Evolutionary conservation across 2,329 filamentous ascomycete species (phyloP).

Genomic region (Metarhizium sp.): DNA sequence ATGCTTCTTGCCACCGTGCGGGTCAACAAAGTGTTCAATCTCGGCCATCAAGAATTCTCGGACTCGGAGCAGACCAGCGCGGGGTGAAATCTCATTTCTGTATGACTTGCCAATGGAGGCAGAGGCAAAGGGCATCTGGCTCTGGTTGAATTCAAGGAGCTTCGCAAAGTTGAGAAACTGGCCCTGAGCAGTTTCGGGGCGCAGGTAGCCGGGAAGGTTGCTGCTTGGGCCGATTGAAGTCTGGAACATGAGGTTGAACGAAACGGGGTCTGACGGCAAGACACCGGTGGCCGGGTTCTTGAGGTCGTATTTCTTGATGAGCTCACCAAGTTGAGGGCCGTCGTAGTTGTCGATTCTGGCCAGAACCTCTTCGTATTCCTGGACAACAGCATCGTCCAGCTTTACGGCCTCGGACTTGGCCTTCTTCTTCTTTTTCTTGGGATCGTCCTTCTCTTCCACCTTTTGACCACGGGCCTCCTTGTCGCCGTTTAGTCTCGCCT

Average conservation of each 20-base stretch:
- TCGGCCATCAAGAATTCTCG: constrained; percentile 98
- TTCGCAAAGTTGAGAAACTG: constrained; percentile 97
- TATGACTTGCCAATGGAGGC: constrained; percentile 97
- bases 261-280: constrained; percentile 68
- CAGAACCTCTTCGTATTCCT: constrained; percentile 86
- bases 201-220: constrained; percentile 74
- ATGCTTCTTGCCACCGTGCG: constrained; percentile 90
- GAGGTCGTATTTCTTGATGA: constrained; percentile 88
- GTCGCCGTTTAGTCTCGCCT: constrained; percentile 77
- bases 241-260: constrained; percentile 99
- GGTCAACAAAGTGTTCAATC: constrained; percentile 97
- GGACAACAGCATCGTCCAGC: constrained; percentile 74
- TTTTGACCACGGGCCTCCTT: constrained; percentile 85
- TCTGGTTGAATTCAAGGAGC: constrained; percentile 92
- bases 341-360: constrained; percentile 94
- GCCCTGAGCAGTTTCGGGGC: constrained; percentile 94
- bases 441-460: constrained; percentile 63
- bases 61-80: constrained; percentile 82
- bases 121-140: constrained; percentile 92
- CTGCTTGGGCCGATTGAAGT: constrained; percentile 89
- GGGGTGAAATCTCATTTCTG: constrained; percentile 94
- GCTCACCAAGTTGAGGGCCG: constrained; percentile 72
- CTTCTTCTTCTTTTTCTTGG: constrained; percentile 83
- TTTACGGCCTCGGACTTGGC: constrained; percentile 71
- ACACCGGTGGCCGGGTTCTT: constrained; percentile 75